Percentiles rank a stretch among this genome's conserved stretches.
These are phyloP conservation scores for Abelmoschus esculentus DNA, from an alignment of 345 rosid species.

Conservation along the genomic window DNA sequence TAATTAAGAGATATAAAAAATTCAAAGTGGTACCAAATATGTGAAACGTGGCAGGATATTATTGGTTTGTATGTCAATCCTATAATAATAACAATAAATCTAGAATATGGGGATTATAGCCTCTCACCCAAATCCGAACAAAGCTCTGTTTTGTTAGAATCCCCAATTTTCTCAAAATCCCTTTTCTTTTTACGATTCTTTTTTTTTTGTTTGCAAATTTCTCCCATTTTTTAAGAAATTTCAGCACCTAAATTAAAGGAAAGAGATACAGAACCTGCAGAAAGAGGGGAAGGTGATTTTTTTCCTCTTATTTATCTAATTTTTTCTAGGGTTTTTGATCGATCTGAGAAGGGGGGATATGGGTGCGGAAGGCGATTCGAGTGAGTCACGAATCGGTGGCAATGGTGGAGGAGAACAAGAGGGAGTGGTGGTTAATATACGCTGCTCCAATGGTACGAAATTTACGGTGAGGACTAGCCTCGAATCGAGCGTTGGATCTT, in stretches of 20 bases:
- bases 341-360: slow-evolving; percentile 16
- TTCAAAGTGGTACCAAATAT: background rate
- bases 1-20: too few relatives aligned
- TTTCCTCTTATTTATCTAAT: too few relatives aligned
- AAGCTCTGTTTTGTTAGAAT: slow-evolving; percentile 9
- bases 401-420: slow-evolving; percentile 29
- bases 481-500: slow-evolving; percentile 47
- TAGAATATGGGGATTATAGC: background rate
- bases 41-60: background rate
- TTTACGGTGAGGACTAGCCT: slow-evolving; percentile 41
- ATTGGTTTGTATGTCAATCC: background rate
- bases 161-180: background rate
- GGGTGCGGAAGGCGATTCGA: slow-evolving; percentile 69
- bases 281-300: too few relatives aligned
- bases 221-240: background rate
- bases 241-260: background rate
- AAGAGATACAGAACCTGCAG: too few relatives aligned
- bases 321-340: slow-evolving; percentile 7
- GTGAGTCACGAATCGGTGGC: slow-evolving; percentile 34
- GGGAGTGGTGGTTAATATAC: slow-evolving; percentile 40
- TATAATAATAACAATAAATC: background rate
- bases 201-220: background rate
- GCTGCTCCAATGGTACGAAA: slow-evolving; percentile 61
- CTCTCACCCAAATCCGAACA: background rate
- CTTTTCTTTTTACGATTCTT: background rate